Evolutionary conservation across 1,284 basidiomycete genomes (phyloP).

Genomic region (Moesziomyces sp.): DNA sequence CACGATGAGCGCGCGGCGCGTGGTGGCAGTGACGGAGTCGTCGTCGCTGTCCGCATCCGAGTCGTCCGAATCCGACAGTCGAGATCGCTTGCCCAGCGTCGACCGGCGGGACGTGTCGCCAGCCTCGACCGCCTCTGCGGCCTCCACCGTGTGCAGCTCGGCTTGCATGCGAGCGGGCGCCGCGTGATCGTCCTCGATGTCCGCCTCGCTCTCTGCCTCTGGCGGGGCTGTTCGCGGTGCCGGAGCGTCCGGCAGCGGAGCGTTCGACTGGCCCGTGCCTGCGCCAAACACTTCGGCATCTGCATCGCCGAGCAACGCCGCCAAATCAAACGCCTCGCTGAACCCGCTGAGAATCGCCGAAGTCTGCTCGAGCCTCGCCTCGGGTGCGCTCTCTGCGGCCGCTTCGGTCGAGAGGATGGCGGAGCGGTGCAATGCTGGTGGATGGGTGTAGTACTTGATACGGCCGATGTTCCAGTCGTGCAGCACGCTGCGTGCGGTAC

Average conservation of each 20-base stretch:
- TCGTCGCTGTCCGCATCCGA: conserved; percentile 13
- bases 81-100: conserved; percentile 37
- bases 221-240: conserved; percentile 13
- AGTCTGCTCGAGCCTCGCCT: conserved; percentile 23
- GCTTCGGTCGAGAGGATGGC: conserved; percentile 22
- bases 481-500: conserved; percentile 84
- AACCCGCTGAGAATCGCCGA: conserved; percentile 51
- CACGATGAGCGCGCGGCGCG: conserved; percentile 3
- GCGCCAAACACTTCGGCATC: conserved; percentile 62
- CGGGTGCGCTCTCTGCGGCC: not conserved
- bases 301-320: conserved; percentile 62
- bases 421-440: conserved; percentile 71
- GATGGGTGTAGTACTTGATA: conserved; percentile 85
- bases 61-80: conserved; percentile 13
- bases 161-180: not conserved
- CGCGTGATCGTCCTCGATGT: conserved; percentile 27
- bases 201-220: conserved; percentile 3
- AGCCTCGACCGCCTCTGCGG: not conserved
- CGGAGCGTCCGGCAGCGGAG: conserved; percentile 14
- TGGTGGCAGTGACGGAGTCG: not conserved
- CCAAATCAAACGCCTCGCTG: conserved; percentile 64
- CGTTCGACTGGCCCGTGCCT: conserved; percentile 22
- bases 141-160: not conserved
- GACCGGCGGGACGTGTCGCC: conserved; percentile 28
- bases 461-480: conserved; percentile 97